phyloP scores from a whole-genome alignment of 139 green algal genomes.

The Closterium sp. region DNA sequence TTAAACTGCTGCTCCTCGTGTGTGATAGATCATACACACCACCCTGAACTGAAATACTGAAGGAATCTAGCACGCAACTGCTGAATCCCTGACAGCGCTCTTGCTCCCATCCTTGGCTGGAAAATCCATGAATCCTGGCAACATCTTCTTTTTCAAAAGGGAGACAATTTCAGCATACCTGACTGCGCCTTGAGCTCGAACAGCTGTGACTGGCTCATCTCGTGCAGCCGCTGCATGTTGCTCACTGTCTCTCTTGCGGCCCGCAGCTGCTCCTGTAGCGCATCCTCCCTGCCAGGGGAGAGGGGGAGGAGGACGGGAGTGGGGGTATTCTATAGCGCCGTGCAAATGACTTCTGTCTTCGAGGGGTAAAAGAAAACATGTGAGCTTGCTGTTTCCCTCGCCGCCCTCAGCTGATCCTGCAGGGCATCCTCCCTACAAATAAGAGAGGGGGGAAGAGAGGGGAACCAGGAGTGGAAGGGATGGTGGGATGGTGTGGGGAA shows the following conservation, averaged over 20 bases:
- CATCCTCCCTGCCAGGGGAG: conserved; percentile 23
- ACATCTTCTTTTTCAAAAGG: no score
- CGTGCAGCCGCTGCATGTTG: conserved; percentile 49
- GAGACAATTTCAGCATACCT: conserved; percentile 14
- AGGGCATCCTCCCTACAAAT: conserved; percentile 44
- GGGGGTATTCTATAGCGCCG: no score
- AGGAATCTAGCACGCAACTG: no score
- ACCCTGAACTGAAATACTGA: no score
- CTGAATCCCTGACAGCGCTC: neutral
- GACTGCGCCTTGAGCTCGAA: conserved; percentile 43
- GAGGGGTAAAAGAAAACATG: no score
- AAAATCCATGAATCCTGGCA: no score
- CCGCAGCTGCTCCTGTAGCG: conserved; percentile 56
- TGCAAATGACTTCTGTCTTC: no score
- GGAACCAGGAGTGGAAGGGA: neutral
- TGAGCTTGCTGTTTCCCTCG: conserved; percentile 23
- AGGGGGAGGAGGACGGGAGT: neutral
- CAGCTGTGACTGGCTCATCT: conserved; percentile 45
- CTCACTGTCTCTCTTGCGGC: conserved; percentile 31
- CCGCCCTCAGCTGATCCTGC: conserved; percentile 56
- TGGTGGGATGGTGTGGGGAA: neutral
- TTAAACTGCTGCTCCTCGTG: no score
- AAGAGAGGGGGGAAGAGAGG: neutral
- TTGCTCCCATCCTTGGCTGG: no score
- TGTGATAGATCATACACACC: no score